Base-by-base conservation (phyloP, 768 basidiomycete species). In the Clavulina sp. region DNA sequence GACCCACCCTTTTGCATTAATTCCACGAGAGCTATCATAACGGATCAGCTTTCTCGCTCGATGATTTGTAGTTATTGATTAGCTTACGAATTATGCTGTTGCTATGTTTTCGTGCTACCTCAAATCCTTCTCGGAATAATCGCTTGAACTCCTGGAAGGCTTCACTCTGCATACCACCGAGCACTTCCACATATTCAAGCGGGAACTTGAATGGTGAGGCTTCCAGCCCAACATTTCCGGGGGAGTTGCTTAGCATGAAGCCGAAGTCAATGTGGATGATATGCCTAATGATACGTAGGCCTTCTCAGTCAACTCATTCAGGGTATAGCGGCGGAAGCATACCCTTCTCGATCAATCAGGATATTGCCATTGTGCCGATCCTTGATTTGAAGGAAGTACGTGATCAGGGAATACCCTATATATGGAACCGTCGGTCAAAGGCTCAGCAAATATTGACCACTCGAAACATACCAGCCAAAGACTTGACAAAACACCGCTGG, bases 351-450 rank as follows among this genome's bases (percentile, higher is more conserved):
- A 66, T 97, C 95, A 44, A 99, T 69, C 4, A 99, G 75, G 50
- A 99, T 97, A 62, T 97, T 99, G 29, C 95, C 95, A 61, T 99
- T 99, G 62, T 99, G 95, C 9, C 95, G 78, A 64, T 99, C 95
- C 66, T 97, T 97, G 66, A 99, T 83, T 67, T 97, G 95, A 3
- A 99, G 76, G 5, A 97, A 77, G 66, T 85, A 96, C n/a, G 89
- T 92, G 34, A 96, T 80, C 47, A 97, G 70, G 2, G 93, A 96
- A 64, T 96, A 97, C 7, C 91, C 91, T 80, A 60, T 30, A 32
- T 49, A 26, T 5, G 13, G 24, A 33, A 49, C 28, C 7, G 7
- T 13, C 48, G 48, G 16, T 7, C 26, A 33, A 16, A 16, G 31
- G 26, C 28, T 7, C 16, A 26, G 26, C 30, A 53, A 49, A 41